A percentile compares a stretch with the other conserved stretches of the same genome.
These are phyloP conservation scores for Alternaria atra DNA, from an alignment of 2,329 filamentous ascomycete genomes.

Conservation along the genomic window DNA sequence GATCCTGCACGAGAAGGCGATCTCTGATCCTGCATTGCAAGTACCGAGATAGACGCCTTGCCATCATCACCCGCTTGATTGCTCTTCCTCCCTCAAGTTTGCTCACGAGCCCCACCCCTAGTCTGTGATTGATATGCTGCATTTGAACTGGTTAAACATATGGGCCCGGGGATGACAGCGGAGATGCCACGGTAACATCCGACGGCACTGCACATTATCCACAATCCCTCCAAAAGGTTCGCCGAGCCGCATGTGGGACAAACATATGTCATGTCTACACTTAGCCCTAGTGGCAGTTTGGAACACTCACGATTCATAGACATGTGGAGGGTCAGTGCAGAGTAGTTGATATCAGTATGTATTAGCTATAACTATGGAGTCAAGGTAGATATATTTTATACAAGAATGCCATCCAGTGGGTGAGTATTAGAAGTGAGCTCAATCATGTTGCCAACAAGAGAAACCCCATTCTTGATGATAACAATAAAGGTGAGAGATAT, in stretches of 20 bases:
- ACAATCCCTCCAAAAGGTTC: neutral
- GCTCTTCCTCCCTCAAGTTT: neutral
- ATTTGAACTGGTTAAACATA: neutral
- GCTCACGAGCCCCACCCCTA: neutral
- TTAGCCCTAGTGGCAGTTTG: neutral
- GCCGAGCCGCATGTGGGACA: slow-evolving; percentile 6
- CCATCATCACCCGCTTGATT: neutral
- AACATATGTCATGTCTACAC: neutral
- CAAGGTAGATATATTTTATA: slow-evolving; percentile 4
- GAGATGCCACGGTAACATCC: slow-evolving; percentile 5
- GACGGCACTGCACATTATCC: slow-evolving; percentile 1
- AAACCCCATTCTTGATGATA: neutral
- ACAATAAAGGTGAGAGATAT: neutral
- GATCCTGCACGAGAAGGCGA: neutral
- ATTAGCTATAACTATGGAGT: slow-evolving; percentile 9
- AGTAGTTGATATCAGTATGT: neutral
- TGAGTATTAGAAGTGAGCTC: slow-evolving; percentile 9
- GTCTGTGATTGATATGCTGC: neutral
- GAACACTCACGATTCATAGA: neutral
- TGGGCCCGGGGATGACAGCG: neutral
- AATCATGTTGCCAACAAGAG: slow-evolving; percentile 15
- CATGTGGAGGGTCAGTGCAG: neutral
- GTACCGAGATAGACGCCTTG: neutral
- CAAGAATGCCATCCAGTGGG: slow-evolving; percentile 12
- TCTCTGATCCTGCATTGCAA: neutral